Base-by-base conservation (phyloP, 2,329 filamentous ascomycete genomes). In the Sclerotinia spermophila region DNA sequence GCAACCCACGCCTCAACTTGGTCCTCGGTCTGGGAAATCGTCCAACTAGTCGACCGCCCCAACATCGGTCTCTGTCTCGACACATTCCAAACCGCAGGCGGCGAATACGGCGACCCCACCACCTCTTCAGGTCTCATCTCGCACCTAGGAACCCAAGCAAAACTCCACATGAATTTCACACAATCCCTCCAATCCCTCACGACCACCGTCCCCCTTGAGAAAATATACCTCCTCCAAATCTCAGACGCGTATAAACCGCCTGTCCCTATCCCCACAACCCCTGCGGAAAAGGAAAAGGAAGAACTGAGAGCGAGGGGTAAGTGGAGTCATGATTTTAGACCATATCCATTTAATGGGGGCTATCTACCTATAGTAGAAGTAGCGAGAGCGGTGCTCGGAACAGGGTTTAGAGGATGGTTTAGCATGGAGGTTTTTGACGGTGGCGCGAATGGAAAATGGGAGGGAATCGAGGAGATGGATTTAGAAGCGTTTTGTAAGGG, bases 1-100 rank as follows among this genome's bases (percentile, higher is more conserved):
- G 89, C 89, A 0, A 92, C 90, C 0, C 86, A 88, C 64, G 89
- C 90, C 0, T 86, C 89, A 0, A 84, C 81, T 1, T 95, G 91
- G 92, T 86, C 85, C 73, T 84, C 89, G 64, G 89, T 89, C 0
- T 94, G 90, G 90, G 81, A 86, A 2, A 89, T 94, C 19, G 89
- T 92, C 5, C 77, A 85, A 73, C 83, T 83, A 59, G 89, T 89
- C 2, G 81, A 92, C 74, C 81, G 88, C 3, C 82, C 84, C 0
- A 94, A 94, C 72, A 82, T 93, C 17, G 91, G 92, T 0, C 81
- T 94, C 0, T 94, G 91, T 74, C 84, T 95, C 1, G 91, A 95
- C 75, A 94, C 91, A 0, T 94, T 94, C 81, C 91, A 94, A 77
- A 90, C 86, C 2, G 89, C 87, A 0, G 91, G 90, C 0, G 86